phyloP scores from a whole-genome alignment of 2,329 filamentous ascomycete species.

The Talaromyces atroroseus region DNA sequence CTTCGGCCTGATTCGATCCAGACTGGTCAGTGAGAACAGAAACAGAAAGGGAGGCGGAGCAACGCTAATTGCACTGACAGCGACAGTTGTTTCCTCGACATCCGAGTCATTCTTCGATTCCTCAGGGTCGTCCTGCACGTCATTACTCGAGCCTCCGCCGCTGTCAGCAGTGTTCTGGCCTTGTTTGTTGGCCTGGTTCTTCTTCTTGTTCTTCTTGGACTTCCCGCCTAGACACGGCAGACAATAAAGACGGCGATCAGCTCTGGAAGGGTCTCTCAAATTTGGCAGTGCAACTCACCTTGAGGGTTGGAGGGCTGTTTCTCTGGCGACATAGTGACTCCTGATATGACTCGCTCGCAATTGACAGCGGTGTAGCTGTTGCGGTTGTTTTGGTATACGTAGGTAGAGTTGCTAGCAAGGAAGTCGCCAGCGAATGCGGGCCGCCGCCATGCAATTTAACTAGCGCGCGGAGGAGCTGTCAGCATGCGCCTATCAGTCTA shows the following conservation, averaged over 20 bases:
- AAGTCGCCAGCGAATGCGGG: background rate
- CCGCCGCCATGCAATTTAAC: background rate
- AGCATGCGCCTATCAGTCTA: background rate
- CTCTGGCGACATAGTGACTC: conserved; percentile 11
- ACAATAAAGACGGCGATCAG: background rate
- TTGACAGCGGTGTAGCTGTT: background rate
- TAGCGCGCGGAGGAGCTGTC: background rate
- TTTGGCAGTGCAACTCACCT: background rate
- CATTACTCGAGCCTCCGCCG: conserved; percentile 23
- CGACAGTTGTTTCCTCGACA: conserved; percentile 36
- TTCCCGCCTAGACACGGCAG: conserved; percentile 35
- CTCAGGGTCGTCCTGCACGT: conserved; percentile 16
- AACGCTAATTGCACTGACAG: background rate
- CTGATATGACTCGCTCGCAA: background rate
- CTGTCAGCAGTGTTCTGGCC: conserved; percentile 35
- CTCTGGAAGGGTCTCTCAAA: background rate
- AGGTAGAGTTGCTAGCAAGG: background rate
- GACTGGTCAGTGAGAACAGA: background rate
- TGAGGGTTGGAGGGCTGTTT: conserved; percentile 8
- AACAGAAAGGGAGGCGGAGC: background rate
- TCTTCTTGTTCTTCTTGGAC: conserved; percentile 56
- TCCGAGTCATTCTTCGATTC: conserved; percentile 35
- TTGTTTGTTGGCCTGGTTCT: conserved; percentile 46
- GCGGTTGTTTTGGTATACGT: background rate
- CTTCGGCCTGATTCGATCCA: conserved; percentile 8